Evolutionary conservation across 805 yeast species (phyloP), one percentile per base, ranked within the genome.

Genomic region (Yamadazyma olivae): DNA sequence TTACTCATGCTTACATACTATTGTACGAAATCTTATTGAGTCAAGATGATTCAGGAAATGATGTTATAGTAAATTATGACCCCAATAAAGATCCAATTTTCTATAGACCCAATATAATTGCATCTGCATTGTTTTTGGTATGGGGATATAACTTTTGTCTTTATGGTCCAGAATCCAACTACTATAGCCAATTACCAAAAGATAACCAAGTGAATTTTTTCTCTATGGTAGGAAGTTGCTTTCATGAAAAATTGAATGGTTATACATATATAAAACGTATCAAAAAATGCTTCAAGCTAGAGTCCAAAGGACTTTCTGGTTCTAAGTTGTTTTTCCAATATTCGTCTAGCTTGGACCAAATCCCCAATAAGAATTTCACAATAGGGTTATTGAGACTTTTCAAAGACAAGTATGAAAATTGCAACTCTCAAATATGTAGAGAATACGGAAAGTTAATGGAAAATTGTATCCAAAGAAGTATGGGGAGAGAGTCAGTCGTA

Each of bases 1-100:
- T 76, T 6, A 64, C 80, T 26, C 83, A 82, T 50, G 80, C 83
- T 18, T 76, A 76, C 41, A 60, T 75, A 45, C 63, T 79, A 35
- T 47, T 82, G n/a, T 34, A 29, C 27, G 37, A 34, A 19, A 15
- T 22, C 3, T 21, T 34, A 17, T 28, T 34, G 17, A 73, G 73
- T 55, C 85, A 81, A 49, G 32, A 28, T 20, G 32, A 34, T 7
- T 18, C 21, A 7, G 36, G 36, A 10, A 27, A 34, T 12, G 32
- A 34, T 10, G 21, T 23, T 13, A 25, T 61, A 27, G 25, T 39
- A 24, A 56, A 56, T 23, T 76, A 75, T 54, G 65, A 70, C 30
- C 72, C 77, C 1, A 71, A 70, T 35, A 53, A 65, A 2, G 83
- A 79, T 48, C 67, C 74, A 3, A 39, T 70, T 17, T 39, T 46